These are phyloP conservation scores for Pseudocercospora fuligena DNA, from an alignment of 2,329 filamentous ascomycete species.

Conservation along the genomic window DNA sequence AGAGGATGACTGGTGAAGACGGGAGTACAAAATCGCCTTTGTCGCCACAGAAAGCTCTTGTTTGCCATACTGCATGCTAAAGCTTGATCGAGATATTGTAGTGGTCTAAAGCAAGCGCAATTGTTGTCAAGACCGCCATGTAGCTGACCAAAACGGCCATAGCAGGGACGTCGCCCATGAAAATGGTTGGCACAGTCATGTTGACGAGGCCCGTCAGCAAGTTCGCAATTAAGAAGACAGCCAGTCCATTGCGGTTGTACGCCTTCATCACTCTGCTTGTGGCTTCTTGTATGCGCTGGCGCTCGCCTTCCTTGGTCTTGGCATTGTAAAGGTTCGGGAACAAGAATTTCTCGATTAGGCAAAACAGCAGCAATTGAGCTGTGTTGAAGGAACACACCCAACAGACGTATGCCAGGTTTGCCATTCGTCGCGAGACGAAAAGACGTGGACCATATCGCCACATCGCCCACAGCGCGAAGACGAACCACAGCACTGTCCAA, in stretches of 20 bases:
- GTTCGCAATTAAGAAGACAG: constrained; percentile 85
- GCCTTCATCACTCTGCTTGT: constrained; percentile 82
- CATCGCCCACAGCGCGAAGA: constrained; percentile 73
- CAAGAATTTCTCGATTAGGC: constrained; percentile 74
- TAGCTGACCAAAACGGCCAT: constrained; percentile 80
- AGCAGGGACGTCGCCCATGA: constrained; percentile 66
- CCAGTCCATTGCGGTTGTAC: constrained; percentile 86
- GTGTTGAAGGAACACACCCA: constrained; percentile 94
- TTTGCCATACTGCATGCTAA: constrained; percentile 42
- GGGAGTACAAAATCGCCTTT: neutral
- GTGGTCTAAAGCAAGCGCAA: constrained; percentile 70
- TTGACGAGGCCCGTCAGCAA: constrained; percentile 88
- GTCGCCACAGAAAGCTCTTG: neutral
- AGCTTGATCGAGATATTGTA: constrained; percentile 74
- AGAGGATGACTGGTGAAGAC: neutral
- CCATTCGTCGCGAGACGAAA: constrained; percentile 82
- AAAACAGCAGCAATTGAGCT: constrained; percentile 79
- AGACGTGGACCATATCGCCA: constrained; percentile 73
- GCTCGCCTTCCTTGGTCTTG: constrained; percentile 60
- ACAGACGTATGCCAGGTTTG: constrained; percentile 90
- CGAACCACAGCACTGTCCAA: constrained; percentile 70
- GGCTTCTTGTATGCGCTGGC: constrained; percentile 66
- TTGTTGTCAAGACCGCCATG: constrained; percentile 66
- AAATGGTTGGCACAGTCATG: constrained; percentile 79
- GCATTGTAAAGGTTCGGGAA: constrained; percentile 74